phyloP scores from a whole-genome alignment of 495 filamentous ascomycete genomes.

The Annulohypoxylon moriforme region DNA sequence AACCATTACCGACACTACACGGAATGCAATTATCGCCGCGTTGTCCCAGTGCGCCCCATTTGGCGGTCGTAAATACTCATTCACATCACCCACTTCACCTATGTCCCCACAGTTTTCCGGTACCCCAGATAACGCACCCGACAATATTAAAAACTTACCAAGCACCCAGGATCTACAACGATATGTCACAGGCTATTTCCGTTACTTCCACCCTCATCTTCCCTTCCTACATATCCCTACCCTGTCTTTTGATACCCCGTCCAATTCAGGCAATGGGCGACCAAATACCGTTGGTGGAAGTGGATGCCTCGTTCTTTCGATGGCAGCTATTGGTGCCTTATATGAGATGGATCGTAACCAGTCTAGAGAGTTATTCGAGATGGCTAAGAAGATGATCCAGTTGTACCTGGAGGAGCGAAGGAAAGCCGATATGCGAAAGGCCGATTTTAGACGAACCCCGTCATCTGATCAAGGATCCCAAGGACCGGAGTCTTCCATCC shows the following conservation, averaged over 20 bases:
- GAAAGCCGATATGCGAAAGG: slow-evolving; percentile 87
- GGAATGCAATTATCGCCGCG: slow-evolving; percentile 84
- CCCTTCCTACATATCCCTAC: slow-evolving; percentile 95
- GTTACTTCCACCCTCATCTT: slow-evolving; percentile 93
- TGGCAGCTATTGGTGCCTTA: slow-evolving; percentile 95
- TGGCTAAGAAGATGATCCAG: slow-evolving; percentile 94
- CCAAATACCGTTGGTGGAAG: slow-evolving; percentile 79
- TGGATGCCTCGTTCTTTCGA: slow-evolving; percentile 91
- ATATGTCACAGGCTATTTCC: slow-evolving; percentile 90
- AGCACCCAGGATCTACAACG: slow-evolving; percentile 93
- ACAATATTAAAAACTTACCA: slow-evolving; percentile 70
- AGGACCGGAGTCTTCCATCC: slow-evolving; percentile 72
- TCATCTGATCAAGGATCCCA: slow-evolving; percentile 60
- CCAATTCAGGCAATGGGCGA: slow-evolving; percentile 71
- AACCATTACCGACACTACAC: slow-evolving; percentile 92
- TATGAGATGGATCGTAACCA: slow-evolving; percentile 85
- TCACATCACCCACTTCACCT: slow-evolving; percentile 73
- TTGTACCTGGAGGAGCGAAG: slow-evolving; percentile 92
- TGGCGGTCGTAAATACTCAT: slow-evolving; percentile 81
- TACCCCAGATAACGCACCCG: slow-evolving; percentile 62
- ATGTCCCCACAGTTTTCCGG: slow-evolving; percentile 65
- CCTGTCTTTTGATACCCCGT: slow-evolving; percentile 85
- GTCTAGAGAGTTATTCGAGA: slow-evolving; percentile 89
- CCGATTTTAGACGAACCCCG: slow-evolving; percentile 71
- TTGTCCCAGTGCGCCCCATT: slow-evolving; percentile 81